phyloP scores from a whole-genome alignment of 768 basidiomycete genomes.

The Nevesoporus exiguus region DNA sequence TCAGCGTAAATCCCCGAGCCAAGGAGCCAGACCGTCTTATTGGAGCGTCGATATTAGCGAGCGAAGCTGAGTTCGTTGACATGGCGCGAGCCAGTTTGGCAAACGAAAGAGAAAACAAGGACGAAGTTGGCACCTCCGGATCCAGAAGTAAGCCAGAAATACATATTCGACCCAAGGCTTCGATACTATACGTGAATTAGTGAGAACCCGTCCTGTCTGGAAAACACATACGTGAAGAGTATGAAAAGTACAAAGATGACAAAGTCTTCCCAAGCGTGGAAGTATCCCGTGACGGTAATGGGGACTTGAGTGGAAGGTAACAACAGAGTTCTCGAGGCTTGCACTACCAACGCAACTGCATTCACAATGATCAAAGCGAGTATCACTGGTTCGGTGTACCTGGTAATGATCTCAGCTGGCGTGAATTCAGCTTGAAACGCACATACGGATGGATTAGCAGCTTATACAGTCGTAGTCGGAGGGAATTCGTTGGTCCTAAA shows the following conservation, averaged over 20 bases:
- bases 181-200: slow-evolving; percentile 50
- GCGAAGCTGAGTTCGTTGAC: slow-evolving; percentile 27
- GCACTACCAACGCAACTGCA: slow-evolving; percentile 76
- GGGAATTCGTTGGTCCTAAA: slow-evolving; percentile 62
- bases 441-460: slow-evolving; percentile 72
- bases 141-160: slow-evolving; percentile 88
- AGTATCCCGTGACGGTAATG: slow-evolving; percentile 65
- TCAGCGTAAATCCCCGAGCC: slow-evolving; percentile 43
- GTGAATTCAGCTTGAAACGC: not conserved
- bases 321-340: slow-evolving; percentile 63
- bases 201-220: not conserved
- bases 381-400: slow-evolving; percentile 85
- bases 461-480: slow-evolving; percentile 64
- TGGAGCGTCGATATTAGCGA: slow-evolving; percentile 22
- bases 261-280: slow-evolving; percentile 87
- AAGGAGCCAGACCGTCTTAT: slow-evolving; percentile 35
- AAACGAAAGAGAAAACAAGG: slow-evolving; percentile 43
- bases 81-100: slow-evolving; percentile 21
- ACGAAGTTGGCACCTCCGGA: slow-evolving; percentile 60
- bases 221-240: slow-evolving; percentile 71
- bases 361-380: slow-evolving; percentile 81
- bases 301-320: slow-evolving; percentile 43
- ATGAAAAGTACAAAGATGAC: slow-evolving; percentile 80
- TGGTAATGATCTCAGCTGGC: slow-evolving; percentile 26
- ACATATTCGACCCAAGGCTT: slow-evolving; percentile 84